These are phyloP conservation scores for Thermomucor indicae-seudaticae DNA, from an alignment of 371 early-diverging fungal genomes.

Conservation along the genomic window DNA sequence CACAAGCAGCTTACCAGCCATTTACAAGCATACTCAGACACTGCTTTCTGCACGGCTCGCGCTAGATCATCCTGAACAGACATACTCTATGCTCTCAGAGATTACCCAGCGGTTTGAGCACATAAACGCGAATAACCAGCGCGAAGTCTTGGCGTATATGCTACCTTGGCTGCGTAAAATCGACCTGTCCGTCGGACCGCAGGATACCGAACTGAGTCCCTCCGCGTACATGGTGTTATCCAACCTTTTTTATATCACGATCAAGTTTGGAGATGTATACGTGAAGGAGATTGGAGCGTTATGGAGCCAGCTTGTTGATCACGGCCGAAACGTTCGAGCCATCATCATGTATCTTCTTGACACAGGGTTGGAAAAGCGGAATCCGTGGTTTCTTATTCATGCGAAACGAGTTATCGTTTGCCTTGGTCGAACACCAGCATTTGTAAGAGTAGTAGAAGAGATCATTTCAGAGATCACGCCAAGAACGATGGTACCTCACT, in stretches of 20 bases:
- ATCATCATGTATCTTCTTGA: conserved; percentile 73
- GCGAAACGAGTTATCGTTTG: conserved; percentile 81
- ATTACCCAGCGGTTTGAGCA: conserved; percentile 72
- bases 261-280: conserved; percentile 75
- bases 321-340: conserved; percentile 60
- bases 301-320: conserved; percentile 79
- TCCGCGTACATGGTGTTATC: conserved; percentile 70
- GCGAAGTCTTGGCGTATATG: conserved; percentile 72
- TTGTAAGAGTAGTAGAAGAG: conserved; percentile 56
- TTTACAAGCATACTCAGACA: conserved; percentile 80
- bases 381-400: conserved; percentile 73
- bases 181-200: conserved; percentile 51
- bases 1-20: conserved; percentile 72
- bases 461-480: conserved; percentile 72
- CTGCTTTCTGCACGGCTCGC: conserved; percentile 69
- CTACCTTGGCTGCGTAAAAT: conserved; percentile 87
- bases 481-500: conserved; percentile 68
- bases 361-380: conserved; percentile 70
- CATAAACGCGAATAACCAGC: conserved; percentile 55
- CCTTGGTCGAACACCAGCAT: conserved; percentile 68
- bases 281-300: conserved; percentile 74
- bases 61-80: conserved; percentile 60
- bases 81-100: conserved; percentile 75
- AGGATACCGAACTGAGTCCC: conserved; percentile 46
- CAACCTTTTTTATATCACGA: conserved; percentile 83